These are phyloP conservation scores for Bremia lactucae DNA, from an alignment of 352 stramenopile species.

Conservation along the genomic window DNA sequence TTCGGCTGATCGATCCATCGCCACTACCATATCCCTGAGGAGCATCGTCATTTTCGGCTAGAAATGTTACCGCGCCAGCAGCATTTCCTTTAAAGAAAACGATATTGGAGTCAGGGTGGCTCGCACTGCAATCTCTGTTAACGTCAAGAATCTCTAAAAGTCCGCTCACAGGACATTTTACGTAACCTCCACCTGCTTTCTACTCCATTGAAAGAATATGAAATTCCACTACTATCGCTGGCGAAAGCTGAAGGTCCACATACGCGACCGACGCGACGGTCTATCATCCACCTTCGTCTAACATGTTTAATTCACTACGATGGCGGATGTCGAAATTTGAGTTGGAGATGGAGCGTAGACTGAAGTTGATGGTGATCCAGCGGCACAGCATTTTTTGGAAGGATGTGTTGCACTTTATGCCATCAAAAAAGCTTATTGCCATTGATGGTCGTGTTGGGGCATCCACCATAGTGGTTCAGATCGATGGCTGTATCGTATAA, in stretches of 20 bases:
- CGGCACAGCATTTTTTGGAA: constrained; percentile 18
- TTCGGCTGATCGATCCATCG: constrained; percentile 42
- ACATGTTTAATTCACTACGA: constrained; percentile 1
- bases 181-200: constrained; percentile 19
- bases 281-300: constrained; percentile 40
- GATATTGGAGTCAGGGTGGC: constrained; percentile 52
- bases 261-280: constrained; percentile 54
- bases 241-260: constrained; percentile 40
- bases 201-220: constrained; percentile 61
- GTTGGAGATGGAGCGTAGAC: constrained; percentile 9
- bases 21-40: constrained; percentile 25
- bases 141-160: too few relatives aligned
- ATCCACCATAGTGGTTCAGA: constrained; percentile 69
- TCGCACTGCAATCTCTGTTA: constrained; percentile 60
- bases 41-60: constrained; percentile 35
- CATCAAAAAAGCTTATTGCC: constrained; percentile 44
- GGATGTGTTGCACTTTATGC: constrained; percentile 29
- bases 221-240: constrained; percentile 33
- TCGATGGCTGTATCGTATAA: constrained; percentile 49
- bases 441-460: constrained; percentile 67
- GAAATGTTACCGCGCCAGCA: constrained; percentile 8
- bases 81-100: constrained; percentile 39
- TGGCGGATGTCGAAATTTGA: constrained; percentile 7
- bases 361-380: too few relatives aligned
- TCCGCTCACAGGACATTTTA: too few relatives aligned